Evolutionary conservation across 768 basidiomycete species (phyloP), one percentile per base, ranked within the genome.

Genomic region (Cyathus striatus): DNA sequence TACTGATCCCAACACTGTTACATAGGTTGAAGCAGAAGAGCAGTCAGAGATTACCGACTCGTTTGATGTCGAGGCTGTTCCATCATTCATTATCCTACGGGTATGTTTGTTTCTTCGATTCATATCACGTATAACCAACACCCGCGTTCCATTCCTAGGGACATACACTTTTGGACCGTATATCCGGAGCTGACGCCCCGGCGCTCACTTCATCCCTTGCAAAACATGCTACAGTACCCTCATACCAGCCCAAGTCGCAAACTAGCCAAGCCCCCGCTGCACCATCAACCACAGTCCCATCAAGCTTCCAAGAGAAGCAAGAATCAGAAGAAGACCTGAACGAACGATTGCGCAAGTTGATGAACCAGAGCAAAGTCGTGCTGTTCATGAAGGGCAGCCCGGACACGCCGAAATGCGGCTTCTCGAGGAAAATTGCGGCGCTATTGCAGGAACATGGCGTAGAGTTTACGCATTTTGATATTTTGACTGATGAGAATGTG

Each of bases 361-460:
- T 97, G 92, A 76, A 73, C 47, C 79, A 89, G 63, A 77, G 75
- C 62, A 70, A 73, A 17, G 81, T 93, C 9, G 83, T 95, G 21
- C 55, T 94, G 44, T 92, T 94, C 73, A 94, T 95, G 90, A 95
- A 95, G 61, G 91, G 91, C 16, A 73, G 65, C 40, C 90, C 90
- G 0, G 75, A 82, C 23, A 68, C 65, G 2, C 91, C 91, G 5
- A 79, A 83, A 44, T 95, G 91, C 51, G 90, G 90, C 2, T 95
- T 93, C 59, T 90, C 87, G 4, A 68, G 82, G 45, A 79, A 84
- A 67, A 86, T 88, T 2, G 79, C 85, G 10, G 72, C 61, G 2
- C 60, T 93, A 38, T 63, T 95, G 47, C 68, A 73, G 48, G 81
- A 83, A 2, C 69, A 86, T 43, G 63, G 68, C 0, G 75, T 92